Evolutionary conservation across 495 filamentous ascomycete genomes (phyloP).

Genomic region (Hyaloscypha variabilis): DNA sequence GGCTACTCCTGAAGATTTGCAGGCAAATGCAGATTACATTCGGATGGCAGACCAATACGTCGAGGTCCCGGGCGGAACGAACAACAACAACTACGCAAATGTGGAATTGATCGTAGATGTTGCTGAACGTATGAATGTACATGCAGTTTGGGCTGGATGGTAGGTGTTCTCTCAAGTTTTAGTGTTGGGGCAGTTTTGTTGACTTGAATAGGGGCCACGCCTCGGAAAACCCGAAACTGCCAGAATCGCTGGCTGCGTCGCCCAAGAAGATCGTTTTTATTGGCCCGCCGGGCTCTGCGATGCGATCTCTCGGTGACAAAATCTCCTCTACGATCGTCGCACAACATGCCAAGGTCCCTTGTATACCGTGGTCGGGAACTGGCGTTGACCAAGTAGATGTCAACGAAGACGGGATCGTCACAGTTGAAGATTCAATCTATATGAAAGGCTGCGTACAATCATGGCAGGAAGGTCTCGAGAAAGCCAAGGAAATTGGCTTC

Average conservation of each 20-base stretch:
- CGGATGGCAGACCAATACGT: conserved; percentile 99
- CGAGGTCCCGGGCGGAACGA: conserved; percentile 97
- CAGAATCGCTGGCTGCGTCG: conserved; percentile 91
- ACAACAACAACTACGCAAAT: conserved; percentile 99
- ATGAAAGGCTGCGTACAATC: conserved; percentile 87
- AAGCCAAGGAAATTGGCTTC: conserved; percentile 91
- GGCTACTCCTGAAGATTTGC: conserved; percentile 98
- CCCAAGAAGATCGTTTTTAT: conserved; percentile 99
- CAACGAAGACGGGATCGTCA: conserved; percentile 85
- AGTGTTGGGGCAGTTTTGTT: conserved; percentile 6
- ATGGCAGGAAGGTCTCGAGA: conserved; percentile 84
- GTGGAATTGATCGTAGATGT: conserved; percentile 99
- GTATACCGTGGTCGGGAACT: conserved; percentile 97
- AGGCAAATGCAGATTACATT: conserved; percentile 98
- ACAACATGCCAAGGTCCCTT: conserved; percentile 94
- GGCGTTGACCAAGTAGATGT: conserved; percentile 83
- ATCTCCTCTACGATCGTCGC: conserved; percentile 99
- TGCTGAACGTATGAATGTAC: conserved; percentile 97
- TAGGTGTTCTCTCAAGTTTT: conserved; percentile 44
- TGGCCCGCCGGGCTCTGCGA: conserved; percentile 94
- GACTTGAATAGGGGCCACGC: conserved; percentile 78
- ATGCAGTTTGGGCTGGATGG: conserved; percentile 99
- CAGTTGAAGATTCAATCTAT: conserved; percentile 85
- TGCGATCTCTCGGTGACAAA: conserved; percentile 99
- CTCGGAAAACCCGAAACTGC: conserved; percentile 97